Base-by-base conservation (phyloP, 192 early-diverging fungal genomes). In the Tieghemiomyces parasiticus region DNA sequence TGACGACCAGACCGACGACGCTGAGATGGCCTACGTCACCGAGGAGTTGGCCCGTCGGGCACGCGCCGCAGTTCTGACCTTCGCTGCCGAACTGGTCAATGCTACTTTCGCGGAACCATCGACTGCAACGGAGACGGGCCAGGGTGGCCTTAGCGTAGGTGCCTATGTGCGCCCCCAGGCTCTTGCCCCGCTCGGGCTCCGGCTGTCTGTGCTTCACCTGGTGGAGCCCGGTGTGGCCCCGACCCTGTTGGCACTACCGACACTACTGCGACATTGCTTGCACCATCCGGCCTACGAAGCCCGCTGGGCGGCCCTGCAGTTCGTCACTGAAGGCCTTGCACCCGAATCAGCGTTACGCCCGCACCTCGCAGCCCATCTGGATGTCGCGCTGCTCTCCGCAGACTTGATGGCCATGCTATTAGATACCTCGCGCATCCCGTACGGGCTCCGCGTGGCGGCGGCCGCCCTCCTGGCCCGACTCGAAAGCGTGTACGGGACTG, bases 151-250 rank as follows among this genome's bases (percentile, higher is more conserved):
- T 58, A 35, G n/a, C 14, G 2, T 29, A 52, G 30, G 6, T 25
- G 26, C 24, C 50, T 2, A 52, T 3, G 2, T 2, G 19, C 55
- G 55, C 16, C 35, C 55, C 13, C 55, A 58, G 55, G 55, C 34
- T 20, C 4, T 58, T 4, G 55, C 55, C 55, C 55, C 34, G 32
- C 30, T 58, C 0, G 55, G 22, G 34, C 24, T 58, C 8, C 55
- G 35, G 33, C 19, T 58, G 55, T 2, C 35, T n/a, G 34, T 58
- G 19, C 14, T 13, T 8, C 10, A 4, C 8, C 8, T 10, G 16
- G 38, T 6, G 38, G 38, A 42, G 50, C 16, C 30, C 24, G 14
- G 13, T 2, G 19, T 24, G 24, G 6, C 26, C 4, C 50, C 30
- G 26, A 52, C 26, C 2, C 14, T 25, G 12, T 30, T 24, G 12